Percentiles rank a stretch among this genome's conserved stretches.
Evolutionary conservation across 306 rosid species (phyloP).

Genomic region (Citrullus amarus): DNA sequence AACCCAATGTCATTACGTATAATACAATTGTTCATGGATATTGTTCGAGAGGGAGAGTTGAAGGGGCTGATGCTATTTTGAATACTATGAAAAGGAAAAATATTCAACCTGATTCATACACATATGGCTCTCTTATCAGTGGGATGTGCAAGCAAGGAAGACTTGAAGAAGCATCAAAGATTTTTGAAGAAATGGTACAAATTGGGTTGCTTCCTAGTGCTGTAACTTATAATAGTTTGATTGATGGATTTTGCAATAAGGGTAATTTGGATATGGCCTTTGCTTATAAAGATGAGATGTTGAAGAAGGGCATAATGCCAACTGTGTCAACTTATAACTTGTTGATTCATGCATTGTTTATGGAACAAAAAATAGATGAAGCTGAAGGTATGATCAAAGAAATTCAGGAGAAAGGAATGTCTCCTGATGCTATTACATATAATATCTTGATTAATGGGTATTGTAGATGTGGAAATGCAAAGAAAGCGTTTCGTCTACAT

Average conservation of each 20-base stretch:
- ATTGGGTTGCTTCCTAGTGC: constrained; percentile 45
- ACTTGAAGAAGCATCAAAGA: constrained; percentile 49
- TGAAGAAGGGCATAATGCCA: constrained; percentile 38
- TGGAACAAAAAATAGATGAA: constrained; percentile 48
- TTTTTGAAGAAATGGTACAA: constrained; percentile 38
- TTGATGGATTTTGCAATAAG: constrained; percentile 64
- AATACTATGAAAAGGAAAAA: constrained; percentile 43
- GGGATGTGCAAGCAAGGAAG: constrained; percentile 55
- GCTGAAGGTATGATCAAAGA: constrained; percentile 48
- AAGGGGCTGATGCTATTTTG: constrained; percentile 33
- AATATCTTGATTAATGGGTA: constrained; percentile 70
- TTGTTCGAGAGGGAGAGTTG: constrained; percentile 42
- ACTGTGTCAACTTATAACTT: constrained; percentile 56
- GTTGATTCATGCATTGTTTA: constrained; percentile 70
- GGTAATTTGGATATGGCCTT: constrained; percentile 65
- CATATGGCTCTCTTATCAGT: constrained; percentile 48
- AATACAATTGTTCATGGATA: constrained; percentile 59
- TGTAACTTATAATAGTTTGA: constrained; percentile 60
- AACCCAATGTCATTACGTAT: constrained; percentile 59
- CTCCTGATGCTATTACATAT: constrained; percentile 57
- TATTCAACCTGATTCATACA: constrained; percentile 49
- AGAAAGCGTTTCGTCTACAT: constrained; percentile 45
- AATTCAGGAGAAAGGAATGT: constrained; percentile 49
- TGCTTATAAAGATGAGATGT: constrained; percentile 52
- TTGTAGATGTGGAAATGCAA: constrained; percentile 56